These are phyloP conservation scores for Fusarium sp. DNA, from an alignment of 2,329 filamentous ascomycete species.

Conservation along the genomic window DNA sequence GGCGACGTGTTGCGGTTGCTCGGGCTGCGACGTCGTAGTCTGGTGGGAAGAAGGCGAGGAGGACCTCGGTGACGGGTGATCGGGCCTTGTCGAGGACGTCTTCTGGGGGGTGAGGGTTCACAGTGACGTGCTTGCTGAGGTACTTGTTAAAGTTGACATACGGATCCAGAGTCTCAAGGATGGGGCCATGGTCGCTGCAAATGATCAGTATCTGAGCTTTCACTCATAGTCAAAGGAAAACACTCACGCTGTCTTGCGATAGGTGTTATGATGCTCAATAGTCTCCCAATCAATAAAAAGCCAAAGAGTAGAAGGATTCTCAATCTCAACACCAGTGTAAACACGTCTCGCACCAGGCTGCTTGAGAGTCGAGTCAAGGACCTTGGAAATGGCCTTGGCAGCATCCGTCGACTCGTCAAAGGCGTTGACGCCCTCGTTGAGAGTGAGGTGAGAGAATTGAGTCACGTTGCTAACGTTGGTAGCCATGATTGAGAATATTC, in stretches of 20 bases:
- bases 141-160: conserved; percentile 25
- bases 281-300: conserved; percentile 42
- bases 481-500: conserved; percentile 12
- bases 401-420: conserved; percentile 24
- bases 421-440: conserved; percentile 28
- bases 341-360: conserved; percentile 38
- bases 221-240: too few species aligned
- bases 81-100: conserved; percentile 35
- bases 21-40: conserved; percentile 34
- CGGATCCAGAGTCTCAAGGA: conserved; percentile 33
- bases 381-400: conserved; percentile 23
- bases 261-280: conserved; percentile 29
- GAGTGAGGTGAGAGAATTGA: conserved; percentile 33
- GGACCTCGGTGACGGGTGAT: conserved; percentile 36
- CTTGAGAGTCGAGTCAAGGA: conserved; percentile 30
- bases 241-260: conserved; percentile 31
- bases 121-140: conserved; percentile 37
- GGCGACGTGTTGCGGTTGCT: conserved; percentile 25
- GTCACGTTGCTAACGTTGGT: conserved; percentile 33
- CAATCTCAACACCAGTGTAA: conserved; percentile 38
- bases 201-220: neutral
- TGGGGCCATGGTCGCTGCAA: conserved; percentile 18
- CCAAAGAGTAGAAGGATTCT: conserved; percentile 39
- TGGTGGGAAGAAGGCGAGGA: conserved; percentile 33
- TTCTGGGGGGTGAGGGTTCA: conserved; percentile 34